Percentiles rank a stretch among this genome's conserved stretches.
Conservation (phyloP, 495 filamentous ascomycete species). For the Podospora pseudocomata region DNA sequence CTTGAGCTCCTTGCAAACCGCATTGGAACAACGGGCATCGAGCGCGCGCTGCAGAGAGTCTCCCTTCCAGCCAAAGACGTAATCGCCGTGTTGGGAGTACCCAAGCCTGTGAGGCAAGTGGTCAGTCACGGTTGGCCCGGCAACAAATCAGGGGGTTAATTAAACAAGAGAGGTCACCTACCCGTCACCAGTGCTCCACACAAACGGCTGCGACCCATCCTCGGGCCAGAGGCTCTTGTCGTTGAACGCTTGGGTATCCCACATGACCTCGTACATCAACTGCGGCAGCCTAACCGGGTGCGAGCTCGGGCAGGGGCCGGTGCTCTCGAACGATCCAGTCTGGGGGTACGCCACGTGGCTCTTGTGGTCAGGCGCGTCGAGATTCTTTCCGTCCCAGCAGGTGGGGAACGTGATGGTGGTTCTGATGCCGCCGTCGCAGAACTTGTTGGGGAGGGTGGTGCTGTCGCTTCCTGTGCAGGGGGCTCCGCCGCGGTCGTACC, state of each 20-base stretch:
- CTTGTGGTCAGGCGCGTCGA: conserved; percentile 36
- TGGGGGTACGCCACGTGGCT: conserved; percentile 57
- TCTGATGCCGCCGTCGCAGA: conserved; percentile 45
- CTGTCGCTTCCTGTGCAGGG: conserved; percentile 48
- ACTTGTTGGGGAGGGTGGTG: conserved; percentile 35
- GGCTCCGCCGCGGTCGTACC: conserved; percentile 42
- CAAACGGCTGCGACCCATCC: conserved; percentile 28
- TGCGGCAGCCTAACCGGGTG: conserved; percentile 62
- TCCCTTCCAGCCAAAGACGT: conserved; percentile 71
- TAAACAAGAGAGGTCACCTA: not conserved
- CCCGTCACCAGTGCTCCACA: conserved; percentile 10
- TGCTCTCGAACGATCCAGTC: conserved; percentile 39
- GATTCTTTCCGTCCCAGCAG: conserved; percentile 50
- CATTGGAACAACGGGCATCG: conserved; percentile 32
- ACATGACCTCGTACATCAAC: conserved; percentile 64
- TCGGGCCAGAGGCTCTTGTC: conserved; percentile 39
- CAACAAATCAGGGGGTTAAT: not conserved
- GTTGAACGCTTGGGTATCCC: conserved; percentile 37
- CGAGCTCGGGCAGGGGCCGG: conserved; percentile 52
- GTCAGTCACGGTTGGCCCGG: not conserved
- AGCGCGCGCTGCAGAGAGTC: conserved; percentile 39
- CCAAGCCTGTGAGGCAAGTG: conserved; percentile 19
- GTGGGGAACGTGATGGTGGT: conserved; percentile 47
- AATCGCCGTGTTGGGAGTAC: conserved; percentile 59
- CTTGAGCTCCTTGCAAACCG: conserved; percentile 37